phyloP scores from a whole-genome alignment of 345 rosid species.

The Cardamine chenopodiifolia region DNA sequence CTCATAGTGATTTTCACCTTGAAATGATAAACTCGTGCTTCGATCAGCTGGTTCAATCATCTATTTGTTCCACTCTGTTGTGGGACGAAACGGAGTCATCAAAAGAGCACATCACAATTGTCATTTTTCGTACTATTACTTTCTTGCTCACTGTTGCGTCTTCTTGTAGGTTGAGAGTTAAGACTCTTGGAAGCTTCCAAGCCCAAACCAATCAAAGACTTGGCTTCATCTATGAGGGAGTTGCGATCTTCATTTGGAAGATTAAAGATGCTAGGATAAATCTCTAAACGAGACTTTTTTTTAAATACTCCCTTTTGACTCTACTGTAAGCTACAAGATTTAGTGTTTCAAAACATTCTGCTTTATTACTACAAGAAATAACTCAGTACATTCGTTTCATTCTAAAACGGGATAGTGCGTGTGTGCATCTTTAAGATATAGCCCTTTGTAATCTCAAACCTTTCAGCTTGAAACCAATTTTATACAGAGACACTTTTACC shows the following conservation, averaged over 20 bases:
- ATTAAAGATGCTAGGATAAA: slow-evolving; percentile 3
- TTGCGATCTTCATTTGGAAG: not conserved
- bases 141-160: not conserved
- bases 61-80: not conserved
- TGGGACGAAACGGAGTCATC: not conserved
- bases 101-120: not conserved
- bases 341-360: slow-evolving; percentile 12
- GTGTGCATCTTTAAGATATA: not conserved
- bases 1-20: not conserved
- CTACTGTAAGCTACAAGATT: not conserved
- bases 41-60: not conserved
- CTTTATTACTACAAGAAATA: slow-evolving; percentile 25
- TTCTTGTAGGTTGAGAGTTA: slow-evolving; percentile 38
- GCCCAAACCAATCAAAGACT: not conserved
- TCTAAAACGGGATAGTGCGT: not conserved
- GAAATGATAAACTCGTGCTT: not conserved
- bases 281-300: too few species aligned
- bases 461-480: slow-evolving; percentile 35
- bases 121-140: not conserved
- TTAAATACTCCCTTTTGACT: too few species aligned
- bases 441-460: slow-evolving; percentile 33
- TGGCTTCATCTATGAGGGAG: slow-evolving; percentile 1
- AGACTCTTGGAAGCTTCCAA: slow-evolving; percentile 18
- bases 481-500: slow-evolving; percentile 40
- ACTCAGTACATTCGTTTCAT: slow-evolving; percentile 19